Percentiles rank a stretch among this genome's conserved stretches.
phyloP scores from a whole-genome alignment of 371 early-diverging fungal genomes.

The Phascolomyces articulosus region DNA sequence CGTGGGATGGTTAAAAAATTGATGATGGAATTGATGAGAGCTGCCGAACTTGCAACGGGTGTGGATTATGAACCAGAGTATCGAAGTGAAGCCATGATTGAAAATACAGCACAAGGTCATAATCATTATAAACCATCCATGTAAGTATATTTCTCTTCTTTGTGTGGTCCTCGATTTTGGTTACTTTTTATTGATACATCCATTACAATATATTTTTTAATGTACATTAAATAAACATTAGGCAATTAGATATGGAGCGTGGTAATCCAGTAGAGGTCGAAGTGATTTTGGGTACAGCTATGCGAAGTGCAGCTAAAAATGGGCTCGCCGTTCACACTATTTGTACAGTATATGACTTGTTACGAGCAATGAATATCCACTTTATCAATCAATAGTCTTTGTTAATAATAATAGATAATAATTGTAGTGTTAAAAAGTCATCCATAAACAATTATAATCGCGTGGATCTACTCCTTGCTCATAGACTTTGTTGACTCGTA shows the following conservation, averaged over 20 bases:
- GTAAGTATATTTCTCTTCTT: conserved; percentile 20
- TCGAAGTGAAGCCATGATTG: conserved; percentile 43
- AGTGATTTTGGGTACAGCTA: conserved; percentile 62
- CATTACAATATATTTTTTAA: neutral
- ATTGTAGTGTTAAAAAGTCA: neutral
- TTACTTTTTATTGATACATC: too few species aligned
- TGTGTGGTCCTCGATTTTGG: too few species aligned
- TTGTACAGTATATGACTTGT: conserved; percentile 36
- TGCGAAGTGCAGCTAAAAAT: conserved; percentile 55
- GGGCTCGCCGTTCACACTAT: conserved; percentile 43
- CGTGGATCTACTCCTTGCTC: neutral
- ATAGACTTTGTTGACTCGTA: conserved; percentile 6
- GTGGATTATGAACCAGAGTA: conserved; percentile 47
- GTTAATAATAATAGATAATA: too few species aligned
- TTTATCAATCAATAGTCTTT: neutral
- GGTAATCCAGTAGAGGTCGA: conserved; percentile 66
- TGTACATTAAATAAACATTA: neutral
- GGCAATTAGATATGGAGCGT: conserved; percentile 58
- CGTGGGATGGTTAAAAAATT: conserved; percentile 43
- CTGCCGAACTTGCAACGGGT: conserved; percentile 48
- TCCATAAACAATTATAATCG: conserved; percentile 12
- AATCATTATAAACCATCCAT: conserved; percentile 68
- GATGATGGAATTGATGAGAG: conserved; percentile 68
- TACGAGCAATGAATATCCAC: conserved; percentile 2
- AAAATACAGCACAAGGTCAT: conserved; percentile 41